These are phyloP conservation scores for Coleophoma eucalyptorum DNA, from an alignment of 2,329 filamentous ascomycete genomes.

Conservation along the genomic window DNA sequence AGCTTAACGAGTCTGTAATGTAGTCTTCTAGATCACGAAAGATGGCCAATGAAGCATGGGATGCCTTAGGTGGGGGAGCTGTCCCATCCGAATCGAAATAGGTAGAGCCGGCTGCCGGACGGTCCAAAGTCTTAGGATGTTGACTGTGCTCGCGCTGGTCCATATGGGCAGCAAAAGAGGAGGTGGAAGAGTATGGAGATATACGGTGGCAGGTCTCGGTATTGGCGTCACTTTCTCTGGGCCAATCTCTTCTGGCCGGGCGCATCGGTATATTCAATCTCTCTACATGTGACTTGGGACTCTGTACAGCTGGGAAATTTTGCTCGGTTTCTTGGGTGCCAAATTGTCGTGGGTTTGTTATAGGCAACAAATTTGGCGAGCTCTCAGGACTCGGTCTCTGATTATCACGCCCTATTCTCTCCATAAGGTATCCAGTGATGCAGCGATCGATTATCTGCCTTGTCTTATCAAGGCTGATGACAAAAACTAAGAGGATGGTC, in stretches of 20 bases:
- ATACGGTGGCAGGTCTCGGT: background rate
- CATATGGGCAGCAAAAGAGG: background rate
- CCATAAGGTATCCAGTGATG: slow-evolving; percentile 43
- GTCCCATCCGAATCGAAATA: too few species aligned
- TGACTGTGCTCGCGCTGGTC: background rate
- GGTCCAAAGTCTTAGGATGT: background rate
- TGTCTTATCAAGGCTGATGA: slow-evolving; percentile 52
- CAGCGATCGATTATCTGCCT: slow-evolving; percentile 52
- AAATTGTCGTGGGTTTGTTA: too few species aligned
- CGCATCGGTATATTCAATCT: too few species aligned
- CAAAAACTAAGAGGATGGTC: background rate
- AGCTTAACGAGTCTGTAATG: slow-evolving; percentile 63
- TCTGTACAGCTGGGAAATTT: too few species aligned
- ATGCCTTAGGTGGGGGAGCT: too few species aligned
- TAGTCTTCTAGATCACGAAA: slow-evolving; percentile 80
- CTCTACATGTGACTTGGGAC: too few species aligned
- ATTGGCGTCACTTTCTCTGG: too few species aligned
- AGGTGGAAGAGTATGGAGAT: slow-evolving; percentile 15
- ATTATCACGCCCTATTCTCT: slow-evolving; percentile 30
- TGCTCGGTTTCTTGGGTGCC: too few species aligned
- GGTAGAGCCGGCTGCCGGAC: too few species aligned
- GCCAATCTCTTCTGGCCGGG: too few species aligned
- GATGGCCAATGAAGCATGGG: slow-evolving; percentile 44
- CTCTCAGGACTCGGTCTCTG: too few species aligned
- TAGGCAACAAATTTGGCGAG: too few species aligned